phyloP scores from a whole-genome alignment of 495 filamentous ascomycete species.

The Aspergillus taichungensis region DNA sequence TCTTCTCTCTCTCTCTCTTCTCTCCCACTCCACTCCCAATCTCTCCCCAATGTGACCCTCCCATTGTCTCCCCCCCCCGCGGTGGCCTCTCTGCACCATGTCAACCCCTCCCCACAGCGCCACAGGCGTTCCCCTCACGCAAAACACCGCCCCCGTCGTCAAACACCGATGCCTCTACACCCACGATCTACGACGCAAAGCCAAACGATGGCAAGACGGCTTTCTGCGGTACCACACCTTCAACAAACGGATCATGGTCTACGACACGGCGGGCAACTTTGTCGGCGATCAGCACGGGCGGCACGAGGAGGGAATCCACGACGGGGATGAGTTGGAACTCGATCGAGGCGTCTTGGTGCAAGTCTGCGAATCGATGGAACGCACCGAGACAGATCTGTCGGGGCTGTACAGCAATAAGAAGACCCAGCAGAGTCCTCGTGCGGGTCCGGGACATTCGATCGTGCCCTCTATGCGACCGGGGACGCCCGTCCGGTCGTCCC shows the following conservation, averaged over 20 bases:
- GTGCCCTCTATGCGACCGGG: constrained; percentile 11
- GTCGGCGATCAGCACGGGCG: constrained; percentile 82
- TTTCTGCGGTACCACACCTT: constrained; percentile 79
- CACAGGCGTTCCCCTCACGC: constrained; percentile 26
- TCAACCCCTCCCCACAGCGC: constrained; percentile 24
- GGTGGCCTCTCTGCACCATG: constrained; percentile 19
- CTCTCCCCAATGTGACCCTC: background rate
- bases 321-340: constrained; percentile 74
- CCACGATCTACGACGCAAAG: constrained; percentile 72
- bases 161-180: constrained; percentile 83
- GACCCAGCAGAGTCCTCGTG: constrained; percentile 17
- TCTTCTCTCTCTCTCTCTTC: constrained; percentile 7
- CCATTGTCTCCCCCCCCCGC: constrained; percentile 2
- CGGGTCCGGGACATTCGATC: constrained; percentile 6
- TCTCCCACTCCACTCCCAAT: background rate
- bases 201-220: constrained; percentile 91
- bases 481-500: constrained; percentile 16
- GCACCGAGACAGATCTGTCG: constrained; percentile 65
- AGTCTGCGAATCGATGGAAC: constrained; percentile 65
- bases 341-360: constrained; percentile 72
- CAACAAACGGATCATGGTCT: constrained; percentile 88
- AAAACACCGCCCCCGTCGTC: constrained; percentile 65
- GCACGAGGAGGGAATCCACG: constrained; percentile 50
- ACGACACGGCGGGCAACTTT: constrained; percentile 69
- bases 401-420: constrained; percentile 58